phyloP scores from a whole-genome alignment of 2,329 filamentous ascomycete genomes.

The Stenocarpella maydis region DNA sequence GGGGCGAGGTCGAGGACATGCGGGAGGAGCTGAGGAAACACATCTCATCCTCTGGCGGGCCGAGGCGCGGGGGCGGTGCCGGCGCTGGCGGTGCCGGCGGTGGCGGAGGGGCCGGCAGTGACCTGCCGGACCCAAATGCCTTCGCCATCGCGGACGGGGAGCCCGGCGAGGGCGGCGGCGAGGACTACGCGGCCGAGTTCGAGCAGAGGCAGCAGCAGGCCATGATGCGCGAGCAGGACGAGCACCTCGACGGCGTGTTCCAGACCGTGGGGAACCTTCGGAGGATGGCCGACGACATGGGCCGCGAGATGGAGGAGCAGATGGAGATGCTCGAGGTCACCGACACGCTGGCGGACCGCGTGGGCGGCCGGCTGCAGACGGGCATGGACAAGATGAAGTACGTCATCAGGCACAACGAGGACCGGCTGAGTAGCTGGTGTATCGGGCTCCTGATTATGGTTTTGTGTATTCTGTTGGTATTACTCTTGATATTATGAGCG shows the following conservation, averaged over 20 bases:
- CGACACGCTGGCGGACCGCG: constrained; percentile 84
- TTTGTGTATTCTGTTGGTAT: constrained; percentile 83
- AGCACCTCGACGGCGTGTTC: constrained; percentile 91
- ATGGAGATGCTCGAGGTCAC: constrained; percentile 86
- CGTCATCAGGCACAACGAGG: constrained; percentile 90
- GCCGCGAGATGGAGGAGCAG: constrained; percentile 94
- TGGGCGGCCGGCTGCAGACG: constrained; percentile 83
- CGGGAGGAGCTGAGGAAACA: constrained; percentile 77
- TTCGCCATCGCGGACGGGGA: constrained; percentile 64
- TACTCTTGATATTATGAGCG: constrained; percentile 70
- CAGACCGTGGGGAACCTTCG: constrained; percentile 90
- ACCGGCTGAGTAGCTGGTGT: constrained; percentile 86
- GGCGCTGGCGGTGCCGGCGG: constrained; percentile 44
- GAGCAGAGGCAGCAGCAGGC: constrained; percentile 91
- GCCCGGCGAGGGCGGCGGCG: constrained; percentile 54
- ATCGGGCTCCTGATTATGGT: constrained; percentile 89
- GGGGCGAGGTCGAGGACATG: constrained; percentile 89
- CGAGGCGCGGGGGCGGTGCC: constrained; percentile 39
- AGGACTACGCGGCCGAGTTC: constrained; percentile 78
- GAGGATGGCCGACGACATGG: constrained; percentile 94
- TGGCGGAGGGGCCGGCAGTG: constrained; percentile 44
- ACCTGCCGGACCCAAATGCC: constrained; percentile 61
- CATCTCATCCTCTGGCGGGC: constrained; percentile 48
- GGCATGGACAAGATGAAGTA: constrained; percentile 87
- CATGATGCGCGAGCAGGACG: constrained; percentile 94